Base-by-base conservation (phyloP, 2,329 filamentous ascomycete genomes). In the Fusarium albidum region DNA sequence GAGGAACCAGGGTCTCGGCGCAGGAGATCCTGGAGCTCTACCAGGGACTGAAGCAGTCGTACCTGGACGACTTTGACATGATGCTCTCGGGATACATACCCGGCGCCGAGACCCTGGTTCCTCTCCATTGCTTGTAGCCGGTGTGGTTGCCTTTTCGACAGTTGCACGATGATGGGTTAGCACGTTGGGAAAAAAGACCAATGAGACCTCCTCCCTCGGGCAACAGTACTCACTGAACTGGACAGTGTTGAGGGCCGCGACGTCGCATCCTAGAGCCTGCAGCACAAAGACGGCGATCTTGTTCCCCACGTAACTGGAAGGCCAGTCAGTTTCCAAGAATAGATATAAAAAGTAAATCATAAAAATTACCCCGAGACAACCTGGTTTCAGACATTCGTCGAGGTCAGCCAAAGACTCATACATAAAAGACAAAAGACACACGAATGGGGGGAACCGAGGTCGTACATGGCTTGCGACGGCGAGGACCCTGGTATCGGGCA, bases 221-320 rank as follows among this genome's bases (percentile, higher is more conserved):
- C n/a, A 12, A 26, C 17, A 18, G 29, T 17, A 76, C 88, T 73
- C 79, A 96, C 94, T 98, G 78, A 97, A 99, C 68, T 99, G 90
- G 7, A 99, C 95, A 0, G 95, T 99, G 72, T 99, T 97, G 67
- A 99, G 82, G 3, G 92, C 91, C 9, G 92, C 90, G 7, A 97
- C 94, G 68, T 99, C 94, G 70, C 92, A 97, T 40, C 95, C 95
- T 43, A 99, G 78, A 1, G 90, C 89, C 74, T 99, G 94, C 82
- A 99, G 89, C 63, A 93, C 91, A 70, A 96, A 96, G 2, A 92
- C 92, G 34, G 93, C 93, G 81, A 99, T 96, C 68, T 94, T 96
- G 73, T 99, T 99, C 44, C 95, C 95, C 64, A 99, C 95, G 82
- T 97, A 94, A 71, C 95, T 96, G 72, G 29, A 37, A 35, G 12